Evolutionary conservation across 257 asterid species (phyloP).

Genomic region (Misopates orontium): DNA sequence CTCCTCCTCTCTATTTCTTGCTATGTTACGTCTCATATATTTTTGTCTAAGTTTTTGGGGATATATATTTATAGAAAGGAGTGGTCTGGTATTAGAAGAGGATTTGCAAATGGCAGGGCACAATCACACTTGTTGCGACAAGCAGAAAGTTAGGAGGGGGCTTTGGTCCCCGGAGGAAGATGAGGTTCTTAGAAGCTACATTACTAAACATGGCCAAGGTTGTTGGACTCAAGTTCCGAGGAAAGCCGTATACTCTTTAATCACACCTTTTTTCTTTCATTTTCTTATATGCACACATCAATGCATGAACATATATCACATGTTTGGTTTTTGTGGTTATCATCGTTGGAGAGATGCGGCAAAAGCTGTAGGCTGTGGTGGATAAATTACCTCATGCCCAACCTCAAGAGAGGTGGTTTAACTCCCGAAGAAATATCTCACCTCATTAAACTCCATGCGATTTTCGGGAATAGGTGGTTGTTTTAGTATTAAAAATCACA

Average conservation of each 20-base stretch:
- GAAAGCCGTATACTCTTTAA: slow-evolving; percentile 29
- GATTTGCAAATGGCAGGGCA: too few species aligned
- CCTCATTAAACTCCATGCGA: slow-evolving; percentile 61
- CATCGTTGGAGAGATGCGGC: slow-evolving; percentile 82
- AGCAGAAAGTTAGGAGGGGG: slow-evolving; percentile 41
- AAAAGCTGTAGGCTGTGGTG: slow-evolving; percentile 86
- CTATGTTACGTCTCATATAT: too few species aligned
- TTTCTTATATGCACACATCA: neutral
- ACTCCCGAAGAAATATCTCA: slow-evolving; percentile 57
- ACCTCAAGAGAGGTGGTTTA: slow-evolving; percentile 72
- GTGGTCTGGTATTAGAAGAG: too few species aligned
- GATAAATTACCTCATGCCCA: slow-evolving; percentile 87
- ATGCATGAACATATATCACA: too few species aligned
- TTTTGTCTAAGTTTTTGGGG: too few species aligned
- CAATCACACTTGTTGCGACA: slow-evolving; percentile 40
- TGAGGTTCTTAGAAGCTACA: slow-evolving; percentile 32
- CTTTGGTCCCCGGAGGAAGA: slow-evolving; percentile 51
- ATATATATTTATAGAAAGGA: too few species aligned
- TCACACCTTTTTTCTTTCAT: neutral
- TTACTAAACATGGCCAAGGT: slow-evolving; percentile 34
- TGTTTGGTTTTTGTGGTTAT: neutral
- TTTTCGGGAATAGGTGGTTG: slow-evolving; percentile 67
- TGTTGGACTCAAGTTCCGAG: slow-evolving; percentile 43
- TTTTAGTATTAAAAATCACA: neutral
- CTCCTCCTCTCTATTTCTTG: too few species aligned